Base-by-base conservation (phyloP, 345 rosid species). In the Eucalyptus leucophloia region DNA sequence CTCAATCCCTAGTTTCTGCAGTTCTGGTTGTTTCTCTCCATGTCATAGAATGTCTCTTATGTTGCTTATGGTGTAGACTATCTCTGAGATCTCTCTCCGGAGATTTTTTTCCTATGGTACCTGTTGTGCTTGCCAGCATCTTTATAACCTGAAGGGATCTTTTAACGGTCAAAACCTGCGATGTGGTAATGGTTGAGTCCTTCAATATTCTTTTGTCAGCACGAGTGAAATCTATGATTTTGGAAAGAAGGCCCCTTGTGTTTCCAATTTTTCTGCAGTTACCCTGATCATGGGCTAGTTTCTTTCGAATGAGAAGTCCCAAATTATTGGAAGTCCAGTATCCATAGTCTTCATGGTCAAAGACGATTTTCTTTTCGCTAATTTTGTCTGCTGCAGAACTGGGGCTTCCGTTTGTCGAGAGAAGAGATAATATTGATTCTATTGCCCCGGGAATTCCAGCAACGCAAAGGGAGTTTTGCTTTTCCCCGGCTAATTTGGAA, bases 231-330 rank as follows among this genome's bases (percentile, higher is more conserved):
- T 96, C 98, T 81, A 96, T 93, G 90, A 97, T 94, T 89, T 97
- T 96, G 1, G 96, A 95, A 6, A 97, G 91, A 44, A 97, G 96
- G 21, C 96, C 98, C 91, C 97, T 93, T 77, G 97, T 93, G 89
- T 94, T 97, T 32, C 98, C 98, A 30, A 96, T 95, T 93, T 95
- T 97, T 26, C 97, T 95, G 45, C 99, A 95, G 91, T 96, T 96
- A 45, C 94, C 99, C 72, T 94, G 98, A 86, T 95, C 96, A 87
- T 93, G 93, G 24, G 98, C 96, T 42, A 96, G 91, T 89, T 94
- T 95, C 91, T 97, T 96, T 86, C 95, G 93, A 87, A 97, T 94
- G 81, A 93, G 88, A 86, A 97, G 98, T 7, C 98, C 98, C 67
- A 96, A 86, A 91, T 95, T 93, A 91, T 93, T 95, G 91, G 95